Evolutionary conservation across 305 asterid genomes (phyloP), one percentile per base, ranked within the genome.

Genomic region (Fraxinus albicans): DNA sequence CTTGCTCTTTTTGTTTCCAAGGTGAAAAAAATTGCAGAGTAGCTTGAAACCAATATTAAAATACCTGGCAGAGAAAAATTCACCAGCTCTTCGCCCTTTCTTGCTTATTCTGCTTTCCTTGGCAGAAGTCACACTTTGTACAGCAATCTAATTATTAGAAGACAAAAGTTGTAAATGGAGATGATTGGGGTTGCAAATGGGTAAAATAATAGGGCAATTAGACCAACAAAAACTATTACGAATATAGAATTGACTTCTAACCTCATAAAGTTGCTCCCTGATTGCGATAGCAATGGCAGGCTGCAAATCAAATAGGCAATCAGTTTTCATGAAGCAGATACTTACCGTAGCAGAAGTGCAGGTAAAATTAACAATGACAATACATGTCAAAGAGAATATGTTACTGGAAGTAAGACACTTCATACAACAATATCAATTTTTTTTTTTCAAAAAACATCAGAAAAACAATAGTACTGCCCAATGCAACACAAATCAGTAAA

Each of bases 231-330:
- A 67, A 67, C 76, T 70, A 33, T 31, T 15, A 17, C 13, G 25
- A 70, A n/a, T 35, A 42, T 7, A 77, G 78, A 81, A 76, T 31
- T 77, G 13, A 50, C 29, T 77, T 58, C 90, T 86, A 86, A 96
- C 99, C 98, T 96, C 99, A 53, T 93, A 96, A 38, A 96, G 94
- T 84, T 96, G 98, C 87, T 96, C 98, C 82, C 99, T 85, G 74
- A 96, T 96, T 77, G 99, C 92, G 89, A 94, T 89, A 80, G 98
- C 95, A 88, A 96, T 82, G 79, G 98, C 98, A 82, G 99, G 99
- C 99, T 96, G 94, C 84, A 90, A 88, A 82, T 76, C 73, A 72
- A 85, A 85, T 75, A 58, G 42, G 60, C 55, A 80, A 79, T 84
- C 79, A 87, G 47, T 44, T 69, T 19, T 79, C 60, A 72, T 15